Evolutionary conservation across 2,329 filamentous ascomycete species (phyloP).

Genomic region (Rhinocladiella mackenziei): DNA sequence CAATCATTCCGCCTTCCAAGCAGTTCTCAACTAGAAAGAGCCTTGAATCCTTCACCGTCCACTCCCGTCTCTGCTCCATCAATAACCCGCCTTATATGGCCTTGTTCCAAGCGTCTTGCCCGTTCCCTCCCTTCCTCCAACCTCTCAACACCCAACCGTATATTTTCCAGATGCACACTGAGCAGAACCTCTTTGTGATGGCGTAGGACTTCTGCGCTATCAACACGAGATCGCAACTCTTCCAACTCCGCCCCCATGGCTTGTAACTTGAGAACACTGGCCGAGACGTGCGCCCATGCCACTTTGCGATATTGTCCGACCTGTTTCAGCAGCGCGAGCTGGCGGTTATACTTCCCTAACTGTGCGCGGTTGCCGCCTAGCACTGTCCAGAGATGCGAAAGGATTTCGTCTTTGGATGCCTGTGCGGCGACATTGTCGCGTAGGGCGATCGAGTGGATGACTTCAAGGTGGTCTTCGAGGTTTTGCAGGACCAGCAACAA

Average conservation of each 20-base stretch:
- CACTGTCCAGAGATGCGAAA: slow-evolving; percentile 68
- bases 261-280: slow-evolving; percentile 68
- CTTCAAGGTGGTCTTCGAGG: slow-evolving; percentile 64
- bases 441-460: slow-evolving; percentile 66
- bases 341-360: slow-evolving; percentile 58
- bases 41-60: too few relatives aligned
- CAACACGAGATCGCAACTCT: slow-evolving; percentile 67
- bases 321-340: slow-evolving; percentile 61
- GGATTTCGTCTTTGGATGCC: slow-evolving; percentile 60
- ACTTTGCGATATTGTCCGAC: slow-evolving; percentile 63
- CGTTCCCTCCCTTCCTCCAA: slow-evolving; percentile 61
- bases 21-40: too few relatives aligned
- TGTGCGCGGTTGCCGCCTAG: slow-evolving; percentile 64
- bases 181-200: slow-evolving; percentile 54
- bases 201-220: slow-evolving; percentile 47
- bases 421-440: slow-evolving; percentile 59
- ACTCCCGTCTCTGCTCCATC: slow-evolving; percentile 33
- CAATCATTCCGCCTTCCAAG: too few relatives aligned
- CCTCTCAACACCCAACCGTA: slow-evolving; percentile 67
- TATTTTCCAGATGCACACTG: slow-evolving; percentile 70
- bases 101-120: slow-evolving; percentile 57
- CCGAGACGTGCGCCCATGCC: slow-evolving; percentile 65
- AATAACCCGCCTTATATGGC: slow-evolving; percentile 53
- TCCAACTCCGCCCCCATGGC: slow-evolving; percentile 67
- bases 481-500: slow-evolving; percentile 62